Base-by-base conservation (phyloP, 2,329 filamentous ascomycete species). In the Sphaceloma murrayae region DNA sequence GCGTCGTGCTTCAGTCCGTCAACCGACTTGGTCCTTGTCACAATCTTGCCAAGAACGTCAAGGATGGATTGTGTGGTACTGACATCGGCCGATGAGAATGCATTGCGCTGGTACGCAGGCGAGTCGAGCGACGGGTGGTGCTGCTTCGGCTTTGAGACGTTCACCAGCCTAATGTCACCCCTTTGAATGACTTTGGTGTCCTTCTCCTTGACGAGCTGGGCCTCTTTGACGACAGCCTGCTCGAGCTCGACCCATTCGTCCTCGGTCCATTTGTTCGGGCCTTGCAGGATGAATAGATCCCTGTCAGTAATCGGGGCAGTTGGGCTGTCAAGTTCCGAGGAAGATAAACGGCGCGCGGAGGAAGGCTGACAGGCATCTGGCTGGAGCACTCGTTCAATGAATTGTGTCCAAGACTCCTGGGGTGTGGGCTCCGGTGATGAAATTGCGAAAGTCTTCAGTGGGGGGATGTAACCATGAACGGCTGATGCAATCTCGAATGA, bases 1-100 rank as follows among this genome's bases (percentile, higher is more conserved):
- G 21, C n/a, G 21, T 62, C 31, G 42, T 45, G 42, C 22, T 26
- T 21, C 11, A 45, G 17, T 5, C 22, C 19, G 21, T 26, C 22
- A 19, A 10, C 32, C 18, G 42, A 45, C 18, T 19, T 34, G 19
- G 42, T 26, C 19, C 17, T 34, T 27, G 22, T 34, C 29, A 45
- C 30, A 13, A 34, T 36, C 31, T 45, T 34, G 40, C n/a, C 29
- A 16, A 40, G 16, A 10, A 30, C 24, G 16, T 40, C 36, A 19
- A 40, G n/a, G 24, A 40, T 17, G 14, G 36, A 40, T 14, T 19
- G n/a, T 5, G 36, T 29, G 27, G 33, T n/a, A 2, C 22, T 29
- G n/a, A 32, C 11, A 6, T 43, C 30, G 8, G 40, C 16, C 10
- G 27, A 21, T 11, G 26, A 24, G 27, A 34, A 32, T 3, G 40